Conservation (phyloP, 176 grass and related monocot species). For the Guadua angustifolia region DNA sequence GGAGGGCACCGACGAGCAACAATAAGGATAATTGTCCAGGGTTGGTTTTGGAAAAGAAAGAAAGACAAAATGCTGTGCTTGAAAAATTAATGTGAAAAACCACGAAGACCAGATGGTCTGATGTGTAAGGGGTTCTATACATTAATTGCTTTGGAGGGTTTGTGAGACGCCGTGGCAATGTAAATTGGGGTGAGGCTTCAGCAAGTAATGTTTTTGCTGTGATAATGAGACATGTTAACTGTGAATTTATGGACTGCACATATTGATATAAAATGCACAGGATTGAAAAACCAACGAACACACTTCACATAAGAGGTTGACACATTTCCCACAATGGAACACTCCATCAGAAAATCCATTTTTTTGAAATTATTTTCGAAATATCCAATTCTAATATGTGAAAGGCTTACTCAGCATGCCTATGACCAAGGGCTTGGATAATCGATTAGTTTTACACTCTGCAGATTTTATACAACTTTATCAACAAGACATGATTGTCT, state of each 20-base stretch:
- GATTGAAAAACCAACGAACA: too few relatives aligned
- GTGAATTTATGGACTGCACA: background rate
- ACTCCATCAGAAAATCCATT: too few relatives aligned
- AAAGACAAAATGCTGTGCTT: conserved; percentile 1
- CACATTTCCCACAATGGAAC: too few relatives aligned
- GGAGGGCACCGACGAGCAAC: conserved; percentile 34
- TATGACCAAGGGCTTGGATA: too few relatives aligned
- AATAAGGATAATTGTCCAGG: conserved; percentile 5
- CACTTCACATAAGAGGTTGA: too few relatives aligned
- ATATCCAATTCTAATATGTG: too few relatives aligned
- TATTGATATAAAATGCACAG: background rate
- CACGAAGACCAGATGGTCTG: background rate
- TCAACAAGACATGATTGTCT: too few relatives aligned
- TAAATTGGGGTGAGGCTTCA: conserved; percentile 31
- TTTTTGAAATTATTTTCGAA: too few relatives aligned
- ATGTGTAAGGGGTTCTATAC: conserved; percentile 6
- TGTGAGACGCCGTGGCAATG: conserved; percentile 23
- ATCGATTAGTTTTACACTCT: too few relatives aligned
- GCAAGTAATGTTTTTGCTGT: background rate
- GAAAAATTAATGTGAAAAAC: background rate
- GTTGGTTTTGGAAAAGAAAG: background rate
- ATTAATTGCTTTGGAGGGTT: background rate
- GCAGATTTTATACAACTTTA: too few relatives aligned
- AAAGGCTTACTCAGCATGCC: too few relatives aligned
- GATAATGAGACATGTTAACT: background rate